phyloP scores from a whole-genome alignment of 2,329 filamentous ascomycete species.

The Acrodontium crateriforme region DNA sequence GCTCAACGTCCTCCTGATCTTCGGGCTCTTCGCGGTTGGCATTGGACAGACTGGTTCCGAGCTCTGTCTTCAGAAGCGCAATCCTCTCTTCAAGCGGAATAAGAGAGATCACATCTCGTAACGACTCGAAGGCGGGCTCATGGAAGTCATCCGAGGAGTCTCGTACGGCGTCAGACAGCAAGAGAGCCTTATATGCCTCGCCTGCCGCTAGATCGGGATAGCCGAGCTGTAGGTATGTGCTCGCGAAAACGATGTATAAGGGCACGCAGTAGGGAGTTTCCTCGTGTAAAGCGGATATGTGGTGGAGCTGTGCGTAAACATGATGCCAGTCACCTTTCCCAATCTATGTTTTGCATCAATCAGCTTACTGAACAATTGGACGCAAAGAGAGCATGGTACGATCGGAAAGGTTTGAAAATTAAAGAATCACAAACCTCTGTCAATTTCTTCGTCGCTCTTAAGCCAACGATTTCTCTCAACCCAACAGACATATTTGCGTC shows the following conservation, averaged over 20 bases:
- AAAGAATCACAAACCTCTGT: no score
- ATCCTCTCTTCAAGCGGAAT: slow-evolving; percentile 26
- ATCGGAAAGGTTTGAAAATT: no score
- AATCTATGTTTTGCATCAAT: no score
- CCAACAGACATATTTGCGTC: no score
- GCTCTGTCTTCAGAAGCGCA: slow-evolving; percentile 14
- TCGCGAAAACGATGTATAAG: slow-evolving; percentile 43
- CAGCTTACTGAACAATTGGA: no score
- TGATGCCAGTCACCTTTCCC: no score
- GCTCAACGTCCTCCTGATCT: slow-evolving; percentile 13
- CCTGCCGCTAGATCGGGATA: slow-evolving; percentile 84
- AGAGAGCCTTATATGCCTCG: slow-evolving; percentile 81
- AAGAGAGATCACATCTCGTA: slow-evolving; percentile 9
- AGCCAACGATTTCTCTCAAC: no score
- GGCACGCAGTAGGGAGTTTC: slow-evolving; percentile 8
- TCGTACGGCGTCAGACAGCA: slow-evolving; percentile 66
- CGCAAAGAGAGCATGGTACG: no score
- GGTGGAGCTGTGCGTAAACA: not conserved
- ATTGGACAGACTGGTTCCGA: slow-evolving; percentile 11
- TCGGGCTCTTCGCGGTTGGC: slow-evolving; percentile 8
- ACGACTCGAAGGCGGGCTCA: slow-evolving; percentile 26
- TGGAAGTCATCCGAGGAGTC: slow-evolving; percentile 77
- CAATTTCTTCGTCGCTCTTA: no score
- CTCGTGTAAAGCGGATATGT: slow-evolving; percentile 2
- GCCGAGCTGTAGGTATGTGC: slow-evolving; percentile 56